Evolutionary conservation across 305 asterid genomes (phyloP), one percentile per base, ranked within the genome.

Genomic region (Euphrasia arctica): DNA sequence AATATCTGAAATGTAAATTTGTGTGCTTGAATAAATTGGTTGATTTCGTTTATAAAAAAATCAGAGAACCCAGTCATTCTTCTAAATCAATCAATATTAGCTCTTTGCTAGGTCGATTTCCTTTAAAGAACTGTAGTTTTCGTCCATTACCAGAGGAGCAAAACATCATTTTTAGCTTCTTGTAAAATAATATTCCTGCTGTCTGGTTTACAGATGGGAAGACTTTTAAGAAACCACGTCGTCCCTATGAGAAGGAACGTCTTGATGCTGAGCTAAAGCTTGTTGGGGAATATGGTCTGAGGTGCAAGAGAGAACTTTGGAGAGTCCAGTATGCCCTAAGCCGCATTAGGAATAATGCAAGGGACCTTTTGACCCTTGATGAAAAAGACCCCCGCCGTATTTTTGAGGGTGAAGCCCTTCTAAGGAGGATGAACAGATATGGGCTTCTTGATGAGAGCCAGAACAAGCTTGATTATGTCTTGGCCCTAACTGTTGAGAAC

Each of bases 141-240:
- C 8, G 9, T 31, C 34, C 29, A 8, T 45, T 11, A 12, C 1
- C 2, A 5, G 8, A 4, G 14, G 1, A 3, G 9, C 25, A 1
- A 13, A 2, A 14, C 0, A 11, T 27, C 13, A 9, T 28, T 4
- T 22, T 0, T 41, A 39, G 51, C 14, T 56, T 18, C 31, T 29
- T 29, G 7, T 31, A 0, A 29, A 11, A n/a, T 9, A 36, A 1
- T 63, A 15, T 12, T 59, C 14, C 31, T 31, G 9, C 32, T 31
- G 28, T 28, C 5, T 31, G 3, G 41, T 2, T 39, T 60, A 6
- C 78, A 76, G 81, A 79, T 63, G 81, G 81, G 47, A 79, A 79
- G 61, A 79, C 84, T 5, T 79, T 79, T 61, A 79, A 79, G 81
- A 79, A 76, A 73, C 80, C 83, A 13, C 78, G 80, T 50, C 83